Base-by-base conservation (phyloP, 78 protist species). In the Dictyostelium discoideum region DNA sequence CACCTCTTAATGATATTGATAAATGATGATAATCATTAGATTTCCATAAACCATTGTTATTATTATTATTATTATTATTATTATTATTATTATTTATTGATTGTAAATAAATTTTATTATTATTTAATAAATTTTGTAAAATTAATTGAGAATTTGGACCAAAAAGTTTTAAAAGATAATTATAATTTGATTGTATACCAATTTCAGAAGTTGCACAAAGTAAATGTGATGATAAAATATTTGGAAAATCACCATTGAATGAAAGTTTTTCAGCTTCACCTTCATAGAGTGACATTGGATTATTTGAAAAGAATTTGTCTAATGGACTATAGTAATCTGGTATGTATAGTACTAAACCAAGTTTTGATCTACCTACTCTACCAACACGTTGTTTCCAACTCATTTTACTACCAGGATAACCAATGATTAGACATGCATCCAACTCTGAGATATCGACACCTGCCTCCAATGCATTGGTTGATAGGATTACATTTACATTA, bases 401-500 rank as follows among this genome's bases (percentile, higher is more conserved):
- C 96, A 93, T 86, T 42, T 73, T 86, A 7, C 93, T 85, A 67
- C 96, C 96, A 0, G 96, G 96, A 72, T 93, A 93, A 10, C 96
- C 96, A 65, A 84, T 74, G 20, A 93, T 73, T 24, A 95, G 18
- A 81, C 97, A 95, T n/a, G 92, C 86, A 92, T 95, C 97, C 77
- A 95, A 76, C 32, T 86, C 95, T 5, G 96, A 42, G 8, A 95
- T 85, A 80, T 95, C 92, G 1, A 95, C 97, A 82, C 97, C 97
- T 18, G 97, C 97, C 18, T 95, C 97, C 57, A 95, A 74, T 42
- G 97, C 97, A 69, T 85, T 95, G n/a, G 95, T 90, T 65, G 93
- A 82, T n/a, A 85, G 37, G 14, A 95, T 81, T 1, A 95, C 82
- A 37, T 79, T 88, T 29, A 85, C 82, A 6, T 39, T 40, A 9